Conservation (phyloP, 1,284 basidiomycete genomes). For the Tetrapyrgos nigripes region DNA sequence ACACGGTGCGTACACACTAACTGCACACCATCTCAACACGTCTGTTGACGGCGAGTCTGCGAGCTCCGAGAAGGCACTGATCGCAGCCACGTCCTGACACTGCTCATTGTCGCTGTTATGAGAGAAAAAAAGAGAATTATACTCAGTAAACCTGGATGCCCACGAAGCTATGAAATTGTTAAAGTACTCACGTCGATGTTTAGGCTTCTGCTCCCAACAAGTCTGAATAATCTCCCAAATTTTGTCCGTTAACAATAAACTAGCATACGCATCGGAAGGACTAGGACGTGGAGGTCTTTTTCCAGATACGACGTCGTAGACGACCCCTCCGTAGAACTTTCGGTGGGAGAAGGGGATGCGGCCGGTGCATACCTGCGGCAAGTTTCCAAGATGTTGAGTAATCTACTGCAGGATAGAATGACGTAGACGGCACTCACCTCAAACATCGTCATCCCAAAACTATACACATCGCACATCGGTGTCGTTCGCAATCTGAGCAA, state of each 20-base stretch:
- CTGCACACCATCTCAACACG: too few species aligned
- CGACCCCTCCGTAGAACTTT: conserved; percentile 17
- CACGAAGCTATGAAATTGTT: too few species aligned
- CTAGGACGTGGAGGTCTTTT: conserved; percentile 19
- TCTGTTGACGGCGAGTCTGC: too few species aligned
- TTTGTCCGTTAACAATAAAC: conserved; percentile 20
- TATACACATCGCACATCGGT: conserved; percentile 31
- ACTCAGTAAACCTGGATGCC: background rate
- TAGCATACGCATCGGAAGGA: conserved; percentile 1
- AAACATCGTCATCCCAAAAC: conserved; percentile 37
- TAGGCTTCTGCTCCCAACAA: conserved; percentile 26
- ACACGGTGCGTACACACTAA: too few species aligned
- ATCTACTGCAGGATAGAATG: background rate
- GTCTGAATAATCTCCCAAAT: conserved; percentile 26
- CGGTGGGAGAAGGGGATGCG: conserved; percentile 20
- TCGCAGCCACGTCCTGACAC: background rate
- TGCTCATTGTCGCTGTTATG: background rate
- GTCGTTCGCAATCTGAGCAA: conserved; percentile 8
- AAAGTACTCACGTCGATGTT: conserved; percentile 17
- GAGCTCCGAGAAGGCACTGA: background rate
- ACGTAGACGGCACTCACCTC: conserved; percentile 26
- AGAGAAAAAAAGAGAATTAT: background rate
- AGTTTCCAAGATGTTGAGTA: too few species aligned
- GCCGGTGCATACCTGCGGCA: conserved; percentile 23
- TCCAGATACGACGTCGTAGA: conserved; percentile 22